Evolutionary conservation across 1,139 yeast genomes (phyloP), one percentile per base, ranked within the genome.

Genomic region (Pichia cactophila): DNA sequence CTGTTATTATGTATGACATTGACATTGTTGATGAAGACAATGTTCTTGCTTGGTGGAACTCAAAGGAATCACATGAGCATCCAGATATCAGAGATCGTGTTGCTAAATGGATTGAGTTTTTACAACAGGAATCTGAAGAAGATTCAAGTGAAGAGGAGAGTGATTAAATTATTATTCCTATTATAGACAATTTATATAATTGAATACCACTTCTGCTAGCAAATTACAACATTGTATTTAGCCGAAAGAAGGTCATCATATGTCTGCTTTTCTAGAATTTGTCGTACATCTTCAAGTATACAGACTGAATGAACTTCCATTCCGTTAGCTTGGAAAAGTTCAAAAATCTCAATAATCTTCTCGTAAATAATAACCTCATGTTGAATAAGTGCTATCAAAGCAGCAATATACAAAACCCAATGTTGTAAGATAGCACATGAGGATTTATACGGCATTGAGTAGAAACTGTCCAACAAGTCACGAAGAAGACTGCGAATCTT

Each of bases 21-120:
- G 98, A 92, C 57, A 75, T 89, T 39, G 66, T 86, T 29, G 90
- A 84, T 48, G 98, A 92, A 63, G 95, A 86, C 29, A 74, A 77
- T 52, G 84, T 92, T 40, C 73, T 82, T 60, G 64, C 66, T 45
- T 92, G 98, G 98, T 90, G 96, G 95, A 73, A 74, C 42, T 64
- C 69, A 38, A 68, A 75, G 11, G 65, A 66, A n/a, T 74, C 75
- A 35, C 73, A 71, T 23, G 72, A 70, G 35, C 69, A 74, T 52
- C 62, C 58, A 5, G 68, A 69, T 31, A 82, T 83, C 17, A 77
- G 86, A 54, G 70, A 66, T 42, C 72, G 82, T 55, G 78, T 87
- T 4, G 76, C 70, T 14, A 83, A 82, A 65, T 90, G 90, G 80
- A 75, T 92, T 17, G 86, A 83, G 26, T 89, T 97, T 97, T 75